phyloP scores from a whole-genome alignment of 2,329 filamentous ascomycete genomes.

The Penicillium sp. region DNA sequence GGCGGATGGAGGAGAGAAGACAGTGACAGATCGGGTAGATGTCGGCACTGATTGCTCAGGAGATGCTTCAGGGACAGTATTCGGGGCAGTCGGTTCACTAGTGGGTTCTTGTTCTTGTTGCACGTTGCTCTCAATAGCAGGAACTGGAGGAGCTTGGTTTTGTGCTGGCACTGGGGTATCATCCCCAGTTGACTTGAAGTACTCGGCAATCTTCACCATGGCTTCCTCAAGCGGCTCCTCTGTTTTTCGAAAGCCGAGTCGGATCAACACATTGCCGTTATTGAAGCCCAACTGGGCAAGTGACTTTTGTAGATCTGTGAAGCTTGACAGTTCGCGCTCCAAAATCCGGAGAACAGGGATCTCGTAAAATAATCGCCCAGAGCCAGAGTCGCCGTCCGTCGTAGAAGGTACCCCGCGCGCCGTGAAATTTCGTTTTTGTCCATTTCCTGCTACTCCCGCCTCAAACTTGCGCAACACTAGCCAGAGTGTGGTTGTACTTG shows the following conservation, averaged over 20 bases:
- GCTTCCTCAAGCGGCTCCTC: constrained; percentile 80
- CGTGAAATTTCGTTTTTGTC: constrained; percentile 74
- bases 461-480: constrained; percentile 88
- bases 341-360: constrained; percentile 81
- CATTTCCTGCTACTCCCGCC: constrained; percentile 64
- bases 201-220: constrained; percentile 75
- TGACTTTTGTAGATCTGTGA: constrained; percentile 85
- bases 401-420: constrained; percentile 70
- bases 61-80: constrained; percentile 6
- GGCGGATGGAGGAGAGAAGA: constrained; percentile 77
- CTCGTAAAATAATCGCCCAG: constrained; percentile 84
- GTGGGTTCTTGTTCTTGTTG: constrained; percentile 1
- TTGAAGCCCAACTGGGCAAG: constrained; percentile 84
- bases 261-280: constrained; percentile 75
- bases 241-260: constrained; percentile 74
- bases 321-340: constrained; percentile 73
- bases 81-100: constrained; percentile 11
- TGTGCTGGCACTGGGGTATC: constrained; percentile 30
- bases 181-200: constrained; percentile 59
- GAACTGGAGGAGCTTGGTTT: constrained; percentile 5
- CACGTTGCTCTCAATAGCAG: background rate
- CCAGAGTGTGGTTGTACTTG: constrained; percentile 87
- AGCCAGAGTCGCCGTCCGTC: constrained; percentile 52
- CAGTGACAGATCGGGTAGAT: constrained; percentile 54
- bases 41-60: constrained; percentile 24